These are phyloP conservation scores for Cryomyces antarcticus DNA, from an alignment of 495 filamentous ascomycete genomes.

Conservation along the genomic window DNA sequence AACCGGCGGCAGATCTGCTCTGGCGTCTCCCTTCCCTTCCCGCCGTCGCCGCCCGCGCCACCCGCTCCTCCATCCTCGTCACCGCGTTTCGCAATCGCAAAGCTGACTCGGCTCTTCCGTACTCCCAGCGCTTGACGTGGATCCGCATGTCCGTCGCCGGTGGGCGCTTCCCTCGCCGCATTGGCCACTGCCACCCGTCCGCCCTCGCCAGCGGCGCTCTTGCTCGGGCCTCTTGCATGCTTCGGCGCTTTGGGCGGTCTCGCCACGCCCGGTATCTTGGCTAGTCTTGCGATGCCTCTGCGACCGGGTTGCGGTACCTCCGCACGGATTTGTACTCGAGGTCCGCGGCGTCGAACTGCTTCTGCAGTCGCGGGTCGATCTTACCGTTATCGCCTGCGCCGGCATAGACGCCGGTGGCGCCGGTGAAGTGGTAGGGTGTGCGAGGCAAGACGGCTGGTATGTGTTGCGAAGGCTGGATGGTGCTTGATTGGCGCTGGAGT, in stretches of 20 bases:
- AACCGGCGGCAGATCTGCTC: too few species aligned
- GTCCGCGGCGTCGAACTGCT: conserved; percentile 37
- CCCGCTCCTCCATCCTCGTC: too few species aligned
- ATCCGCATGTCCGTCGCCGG: too few species aligned
- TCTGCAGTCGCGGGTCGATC: conserved; percentile 27
- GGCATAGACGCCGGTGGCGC: conserved; percentile 23
- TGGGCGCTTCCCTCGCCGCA: too few species aligned
- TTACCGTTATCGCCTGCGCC: conserved; percentile 15
- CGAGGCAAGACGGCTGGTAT: conserved; percentile 21
- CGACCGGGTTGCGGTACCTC: conserved; percentile 44
- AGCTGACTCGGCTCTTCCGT: too few species aligned
- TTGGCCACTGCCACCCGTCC: too few species aligned
- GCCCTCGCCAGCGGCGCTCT: too few species aligned
- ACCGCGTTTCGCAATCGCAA: too few species aligned
- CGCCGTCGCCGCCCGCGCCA: too few species aligned
- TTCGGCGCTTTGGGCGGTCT: not conserved
- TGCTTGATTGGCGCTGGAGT: conserved; percentile 45
- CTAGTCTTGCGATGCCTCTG: conserved; percentile 16
- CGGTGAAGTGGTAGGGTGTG: conserved; percentile 17
- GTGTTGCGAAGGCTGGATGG: conserved; percentile 31
- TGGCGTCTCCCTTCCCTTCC: too few species aligned
- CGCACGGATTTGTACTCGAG: conserved; percentile 49
- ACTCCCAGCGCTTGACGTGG: too few species aligned
- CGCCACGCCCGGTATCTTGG: not conserved
- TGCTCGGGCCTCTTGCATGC: too few species aligned